Percentiles rank a stretch among this genome's conserved stretches.
phyloP scores from a whole-genome alignment of 768 basidiomycete genomes.

The Kwoniella heveanensis region DNA sequence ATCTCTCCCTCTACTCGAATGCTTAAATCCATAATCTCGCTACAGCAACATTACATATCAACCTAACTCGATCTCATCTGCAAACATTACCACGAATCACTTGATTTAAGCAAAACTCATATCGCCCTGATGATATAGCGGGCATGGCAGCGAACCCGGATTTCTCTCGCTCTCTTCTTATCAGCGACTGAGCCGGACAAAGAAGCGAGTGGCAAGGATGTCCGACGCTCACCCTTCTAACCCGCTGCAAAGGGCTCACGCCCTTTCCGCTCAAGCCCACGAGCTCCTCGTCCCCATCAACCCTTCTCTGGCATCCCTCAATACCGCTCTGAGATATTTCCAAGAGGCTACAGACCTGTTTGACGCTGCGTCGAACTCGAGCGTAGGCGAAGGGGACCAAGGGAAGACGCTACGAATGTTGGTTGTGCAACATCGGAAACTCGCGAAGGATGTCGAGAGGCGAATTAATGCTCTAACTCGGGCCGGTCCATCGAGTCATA shows the following conservation, averaged over 20 bases:
- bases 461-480: slow-evolving; percentile 23
- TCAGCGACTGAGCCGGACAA: too few relatives aligned
- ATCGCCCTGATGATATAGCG: too few relatives aligned
- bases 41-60: background rate
- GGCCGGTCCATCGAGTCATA: background rate
- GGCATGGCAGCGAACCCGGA: background rate
- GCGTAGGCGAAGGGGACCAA: slow-evolving; percentile 17
- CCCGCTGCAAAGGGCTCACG: slow-evolving; percentile 34
- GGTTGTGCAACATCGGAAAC: slow-evolving; percentile 46
- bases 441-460: slow-evolving; percentile 46
- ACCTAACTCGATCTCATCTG: background rate
- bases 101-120: too few relatives aligned
- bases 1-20: too few relatives aligned
- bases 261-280: slow-evolving; percentile 42
- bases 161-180: too few relatives aligned
- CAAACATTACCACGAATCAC: background rate
- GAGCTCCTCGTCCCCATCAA: slow-evolving; percentile 21
- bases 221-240: slow-evolving; percentile 13
- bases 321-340: slow-evolving; percentile 31
- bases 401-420: slow-evolving; percentile 45
- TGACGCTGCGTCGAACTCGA: slow-evolving; percentile 8
- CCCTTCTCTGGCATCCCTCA: slow-evolving; percentile 17
- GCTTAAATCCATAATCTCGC: too few relatives aligned
- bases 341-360: slow-evolving; percentile 42
- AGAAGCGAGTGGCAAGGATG: slow-evolving; percentile 1